These are phyloP conservation scores for Isoetes taiwanensis DNA, from an alignment of 75 land plant genomes.

Conservation along the genomic window DNA sequence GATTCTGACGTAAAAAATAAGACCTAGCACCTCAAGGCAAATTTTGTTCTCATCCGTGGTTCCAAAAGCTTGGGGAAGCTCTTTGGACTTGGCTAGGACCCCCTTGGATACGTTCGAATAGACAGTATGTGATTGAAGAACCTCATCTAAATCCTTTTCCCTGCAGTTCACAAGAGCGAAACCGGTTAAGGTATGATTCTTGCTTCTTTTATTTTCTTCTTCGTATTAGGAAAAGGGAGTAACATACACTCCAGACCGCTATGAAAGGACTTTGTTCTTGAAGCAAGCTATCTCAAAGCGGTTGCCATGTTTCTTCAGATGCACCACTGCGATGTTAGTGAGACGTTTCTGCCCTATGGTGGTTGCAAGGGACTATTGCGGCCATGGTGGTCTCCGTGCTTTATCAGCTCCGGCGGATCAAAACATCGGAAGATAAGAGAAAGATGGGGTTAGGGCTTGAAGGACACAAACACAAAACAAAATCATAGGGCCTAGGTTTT, in stretches of 20 bases:
- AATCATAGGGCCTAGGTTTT: too few relatives aligned
- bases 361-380: too few relatives aligned
- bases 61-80: constrained; percentile 60
- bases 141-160: constrained; percentile 97
- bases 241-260: constrained; percentile 95
- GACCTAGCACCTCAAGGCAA: constrained; percentile 96
- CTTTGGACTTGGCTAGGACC: constrained; percentile 83
- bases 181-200: too few relatives aligned
- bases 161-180: constrained; percentile 28
- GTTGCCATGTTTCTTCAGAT: constrained; percentile 67
- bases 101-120: constrained; percentile 96
- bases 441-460: too few relatives aligned
- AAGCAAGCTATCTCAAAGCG: constrained; percentile 95
- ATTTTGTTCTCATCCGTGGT: constrained; percentile 74
- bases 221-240: too few relatives aligned
- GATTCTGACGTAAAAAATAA: too few relatives aligned
- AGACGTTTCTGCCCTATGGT: constrained; percentile 91
- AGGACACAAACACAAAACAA: too few relatives aligned
- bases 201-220: neutral
- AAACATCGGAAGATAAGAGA: too few relatives aligned
- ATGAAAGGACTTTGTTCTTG: constrained; percentile 96
- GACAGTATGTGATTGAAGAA: constrained; percentile 86
- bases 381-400: too few relatives aligned
- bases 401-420: too few relatives aligned
- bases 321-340: constrained; percentile 92